Evolutionary conservation across 306 rosid genomes (phyloP).

Genomic region (Vicia villosa): DNA sequence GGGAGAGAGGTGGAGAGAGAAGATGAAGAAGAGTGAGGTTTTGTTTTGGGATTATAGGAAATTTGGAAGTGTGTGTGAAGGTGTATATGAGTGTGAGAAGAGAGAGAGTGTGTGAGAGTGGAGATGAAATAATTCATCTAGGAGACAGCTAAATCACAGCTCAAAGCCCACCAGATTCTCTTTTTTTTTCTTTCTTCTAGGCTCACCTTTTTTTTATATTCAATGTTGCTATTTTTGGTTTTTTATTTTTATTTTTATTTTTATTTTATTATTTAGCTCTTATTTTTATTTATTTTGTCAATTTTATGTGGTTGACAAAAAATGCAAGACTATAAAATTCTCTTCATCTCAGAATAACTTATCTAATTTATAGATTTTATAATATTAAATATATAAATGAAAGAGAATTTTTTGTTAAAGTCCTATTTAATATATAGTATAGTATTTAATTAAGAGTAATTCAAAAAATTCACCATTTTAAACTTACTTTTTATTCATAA

Average conservation of each 20-base stretch:
- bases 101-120: slow-evolving; percentile 18
- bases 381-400: too few relatives aligned
- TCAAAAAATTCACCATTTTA: too few relatives aligned
- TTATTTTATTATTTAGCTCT: not conserved
- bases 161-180: slow-evolving; percentile 76
- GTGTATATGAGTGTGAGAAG: slow-evolving; percentile 36
- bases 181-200: not conserved
- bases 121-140: slow-evolving; percentile 50
- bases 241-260: not conserved
- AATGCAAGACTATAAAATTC: too few relatives aligned
- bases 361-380: too few relatives aligned
- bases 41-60: slow-evolving; percentile 53
- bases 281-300: too few relatives aligned
- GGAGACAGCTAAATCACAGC: slow-evolving; percentile 92
- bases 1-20: slow-evolving; percentile 23
- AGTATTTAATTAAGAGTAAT: too few relatives aligned
- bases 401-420: too few relatives aligned
- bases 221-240: not conserved
- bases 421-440: too few relatives aligned
- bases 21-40: not conserved
- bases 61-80: slow-evolving; percentile 57
- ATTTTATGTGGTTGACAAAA: too few relatives aligned
- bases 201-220: not conserved
- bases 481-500: too few relatives aligned
- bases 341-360: too few relatives aligned